A percentile compares a stretch with the other conserved stretches of the same genome.
phyloP scores from a whole-genome alignment of 768 basidiomycete genomes.

The Panellus pusillus region DNA sequence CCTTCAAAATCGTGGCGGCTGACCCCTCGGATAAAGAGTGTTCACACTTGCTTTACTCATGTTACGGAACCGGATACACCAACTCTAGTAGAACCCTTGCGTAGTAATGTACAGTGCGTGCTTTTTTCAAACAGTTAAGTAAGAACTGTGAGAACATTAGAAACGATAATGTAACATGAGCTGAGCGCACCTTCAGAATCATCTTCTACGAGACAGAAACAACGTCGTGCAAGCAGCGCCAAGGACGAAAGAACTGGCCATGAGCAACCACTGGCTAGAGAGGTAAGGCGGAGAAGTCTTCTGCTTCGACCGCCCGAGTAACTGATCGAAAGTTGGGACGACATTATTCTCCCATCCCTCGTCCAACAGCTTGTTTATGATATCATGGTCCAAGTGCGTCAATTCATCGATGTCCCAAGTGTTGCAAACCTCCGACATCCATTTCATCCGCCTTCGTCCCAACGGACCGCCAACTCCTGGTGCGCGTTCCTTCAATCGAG shows the following conservation, averaged over 20 bases:
- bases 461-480: constrained; percentile 80
- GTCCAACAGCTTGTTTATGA: constrained; percentile 67
- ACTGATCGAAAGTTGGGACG: constrained; percentile 45
- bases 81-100: constrained; percentile 83
- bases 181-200: constrained; percentile 15
- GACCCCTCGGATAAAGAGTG: constrained; percentile 52
- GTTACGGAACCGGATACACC: constrained; percentile 89
- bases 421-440: constrained; percentile 89
- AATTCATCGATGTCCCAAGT: constrained; percentile 85
- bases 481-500: constrained; percentile 72
- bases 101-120: constrained; percentile 28
- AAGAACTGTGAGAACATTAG: not conserved
- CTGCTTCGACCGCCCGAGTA: constrained; percentile 31
- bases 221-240: constrained; percentile 41
- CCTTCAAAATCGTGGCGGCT: constrained; percentile 83
- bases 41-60: constrained; percentile 76
- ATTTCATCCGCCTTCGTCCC: constrained; percentile 82
- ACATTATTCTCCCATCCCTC: constrained; percentile 80
- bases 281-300: not conserved
- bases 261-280: constrained; percentile 26
- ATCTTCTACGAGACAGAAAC: constrained; percentile 32
- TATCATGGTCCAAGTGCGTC: constrained; percentile 60
- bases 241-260: constrained; percentile 39
- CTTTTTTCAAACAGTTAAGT: not conserved
- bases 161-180: not conserved